Conservation (phyloP, 306 rosid genomes). For the Leucaena leucocephala region DNA sequence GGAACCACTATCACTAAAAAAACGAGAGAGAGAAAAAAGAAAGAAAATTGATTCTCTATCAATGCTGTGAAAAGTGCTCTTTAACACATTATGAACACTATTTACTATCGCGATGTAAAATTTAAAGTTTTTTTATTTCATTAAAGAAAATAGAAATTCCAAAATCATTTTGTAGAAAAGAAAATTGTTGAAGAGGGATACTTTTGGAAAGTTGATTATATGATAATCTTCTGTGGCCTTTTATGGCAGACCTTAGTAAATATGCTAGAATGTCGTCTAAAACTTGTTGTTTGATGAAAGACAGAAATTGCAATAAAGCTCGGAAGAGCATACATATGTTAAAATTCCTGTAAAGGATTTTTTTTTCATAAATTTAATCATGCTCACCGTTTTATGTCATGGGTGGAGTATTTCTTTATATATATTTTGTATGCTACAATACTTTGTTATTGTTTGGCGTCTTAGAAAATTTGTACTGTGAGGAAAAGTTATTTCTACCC, state of each 20-base stretch:
- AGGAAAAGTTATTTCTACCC: too few relatives aligned
- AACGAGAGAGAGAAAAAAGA: too few relatives aligned
- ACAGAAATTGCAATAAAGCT: neutral
- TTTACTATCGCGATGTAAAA: neutral
- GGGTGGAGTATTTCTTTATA: neutral
- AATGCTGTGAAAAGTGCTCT: neutral
- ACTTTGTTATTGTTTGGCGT: neutral
- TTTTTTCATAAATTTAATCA: neutral
- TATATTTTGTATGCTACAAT: neutral
- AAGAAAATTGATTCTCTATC: too few relatives aligned
- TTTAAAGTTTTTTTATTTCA: neutral
- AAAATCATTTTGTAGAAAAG: neutral
- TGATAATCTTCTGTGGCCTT: neutral
- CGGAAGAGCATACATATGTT: neutral
- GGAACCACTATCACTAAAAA: neutral
- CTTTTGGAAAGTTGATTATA: neutral
- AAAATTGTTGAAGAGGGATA: neutral
- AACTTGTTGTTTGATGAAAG: neutral
- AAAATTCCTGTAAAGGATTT: neutral
- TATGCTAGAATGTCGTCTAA: neutral
- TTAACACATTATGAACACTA: neutral
- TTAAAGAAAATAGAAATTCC: neutral
- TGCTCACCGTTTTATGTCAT: neutral
- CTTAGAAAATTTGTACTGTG: neutral
- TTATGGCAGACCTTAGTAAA: neutral